Evolutionary conservation across 129 eudicot species (phyloP), one percentile per base, ranked within the genome.

Genomic region (Rutidosis leptorrhynchoides): DNA sequence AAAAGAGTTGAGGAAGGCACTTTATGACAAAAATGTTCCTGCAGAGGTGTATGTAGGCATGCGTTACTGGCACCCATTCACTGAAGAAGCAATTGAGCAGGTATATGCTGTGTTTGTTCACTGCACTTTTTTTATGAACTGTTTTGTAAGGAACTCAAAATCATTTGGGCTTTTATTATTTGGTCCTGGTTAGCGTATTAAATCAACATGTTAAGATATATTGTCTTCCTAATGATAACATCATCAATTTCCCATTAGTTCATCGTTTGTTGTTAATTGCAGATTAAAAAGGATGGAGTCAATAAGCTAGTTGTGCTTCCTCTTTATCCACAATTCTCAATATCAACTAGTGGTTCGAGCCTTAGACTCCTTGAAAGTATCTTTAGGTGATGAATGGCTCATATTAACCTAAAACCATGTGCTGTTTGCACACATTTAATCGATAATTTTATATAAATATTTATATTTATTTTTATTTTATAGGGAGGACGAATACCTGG

Each of bases 31-130:
- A 77, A 75, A 88, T 85, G 89, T 93, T 25, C 87, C 98, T 1
- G 98, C 98, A 23, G 88, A 93, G 74, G 98, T 93, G 58, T 93
- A 93, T 27, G 98, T 93, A 27, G 98, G 98, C 30, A 93, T 93
- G 98, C 96, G 98, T 12, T 93, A 93, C 70, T 93, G 98, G 98
- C 98, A 93, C 55, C 98, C 98, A 28, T 93, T 93, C 70, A 93
- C 98, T 40, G 98, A 93, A 80, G 98, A 93, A 82, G 98, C 96
- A 55, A 93, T 93, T 54, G 96, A 88, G 63, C 83, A 93, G 95
- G 98, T 92, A 3, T 40, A 0, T 52, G n/a, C n/a, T 8, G 1
- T 22, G 48, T 43, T 25, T 6, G 17, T 64, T 35, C 56, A 43
- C 40, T 21, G n/a, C 11, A 55, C 27, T 63, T 21, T 1, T 53